Evolutionary conservation across 148 eudicot genomes (phyloP).

Genomic region (Nyssa sinensis): DNA sequence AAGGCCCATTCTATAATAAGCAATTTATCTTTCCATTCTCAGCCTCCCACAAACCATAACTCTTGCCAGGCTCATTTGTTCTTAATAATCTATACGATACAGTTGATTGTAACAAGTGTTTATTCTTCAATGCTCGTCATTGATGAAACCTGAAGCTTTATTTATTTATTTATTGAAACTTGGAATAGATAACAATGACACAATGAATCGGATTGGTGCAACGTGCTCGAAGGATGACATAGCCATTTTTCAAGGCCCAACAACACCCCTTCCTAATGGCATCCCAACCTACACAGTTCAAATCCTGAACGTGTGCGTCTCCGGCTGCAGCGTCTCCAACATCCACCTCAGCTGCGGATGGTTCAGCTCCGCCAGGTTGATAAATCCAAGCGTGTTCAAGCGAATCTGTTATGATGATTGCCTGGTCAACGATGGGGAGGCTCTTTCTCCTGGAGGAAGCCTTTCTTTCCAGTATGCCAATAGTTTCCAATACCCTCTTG

Average conservation of each 20-base stretch:
- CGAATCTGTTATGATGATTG: conserved; percentile 57
- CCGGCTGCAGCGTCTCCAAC: conserved; percentile 40
- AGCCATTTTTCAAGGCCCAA: conserved; percentile 43
- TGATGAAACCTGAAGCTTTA: background rate
- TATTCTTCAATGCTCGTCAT: background rate
- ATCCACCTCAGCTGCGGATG: conserved; percentile 60
- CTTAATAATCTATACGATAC: no score
- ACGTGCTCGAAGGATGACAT: conserved; percentile 47
- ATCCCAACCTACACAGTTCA: conserved; percentile 50
- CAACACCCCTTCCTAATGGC: conserved; percentile 45
- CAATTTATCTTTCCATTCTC: no score
- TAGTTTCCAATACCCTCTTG: conserved; percentile 43
- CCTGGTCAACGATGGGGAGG: conserved; percentile 60
- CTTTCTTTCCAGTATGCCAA: conserved; percentile 56
- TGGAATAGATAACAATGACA: conserved; percentile 5
- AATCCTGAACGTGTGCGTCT: conserved; percentile 36
- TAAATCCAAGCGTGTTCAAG: conserved; percentile 48
- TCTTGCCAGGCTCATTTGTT: no score
- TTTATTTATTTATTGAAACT: background rate
- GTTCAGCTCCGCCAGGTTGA: conserved; percentile 62
- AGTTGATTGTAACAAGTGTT: no score
- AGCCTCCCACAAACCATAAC: no score
- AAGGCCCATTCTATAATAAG: no score
- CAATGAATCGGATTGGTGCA: conserved; percentile 13
- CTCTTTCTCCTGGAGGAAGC: conserved; percentile 39